Evolutionary conservation across 2,329 filamentous ascomycete genomes (phyloP).

Genomic region (Sarocladium brachiariae): DNA sequence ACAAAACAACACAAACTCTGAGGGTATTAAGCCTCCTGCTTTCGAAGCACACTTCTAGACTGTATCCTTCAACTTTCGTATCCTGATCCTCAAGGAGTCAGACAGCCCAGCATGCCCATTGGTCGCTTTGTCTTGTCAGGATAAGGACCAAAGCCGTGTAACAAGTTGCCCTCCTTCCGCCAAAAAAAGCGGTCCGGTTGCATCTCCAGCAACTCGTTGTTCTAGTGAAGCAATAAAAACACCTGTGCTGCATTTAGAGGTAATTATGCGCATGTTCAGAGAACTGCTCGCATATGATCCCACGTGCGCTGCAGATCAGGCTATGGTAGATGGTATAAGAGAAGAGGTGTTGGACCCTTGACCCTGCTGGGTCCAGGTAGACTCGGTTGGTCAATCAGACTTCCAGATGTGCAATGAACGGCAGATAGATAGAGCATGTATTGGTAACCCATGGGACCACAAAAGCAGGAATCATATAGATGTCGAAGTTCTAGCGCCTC

Average conservation of each 20-base stretch:
- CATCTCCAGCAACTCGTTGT: background rate
- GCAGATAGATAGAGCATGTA: background rate
- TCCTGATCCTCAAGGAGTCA: too few species aligned
- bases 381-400: background rate
- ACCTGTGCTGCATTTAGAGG: background rate
- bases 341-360: background rate
- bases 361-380: background rate
- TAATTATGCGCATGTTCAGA: background rate
- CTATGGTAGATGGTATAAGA: background rate
- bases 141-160: too few species aligned
- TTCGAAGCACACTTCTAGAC: too few species aligned
- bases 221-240: background rate
- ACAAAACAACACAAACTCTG: too few species aligned
- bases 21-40: too few species aligned
- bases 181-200: too few species aligned
- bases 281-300: background rate
- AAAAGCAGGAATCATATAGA: background rate
- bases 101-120: too few species aligned
- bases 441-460: background rate
- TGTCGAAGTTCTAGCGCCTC: constrained; percentile 8
- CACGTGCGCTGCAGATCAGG: background rate
- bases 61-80: too few species aligned
- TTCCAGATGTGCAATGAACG: background rate
- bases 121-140: too few species aligned
- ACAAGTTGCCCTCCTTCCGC: too few species aligned